Conservation (phyloP, 257 asterid genomes). For the Paraleonurus japonicus region DNA sequence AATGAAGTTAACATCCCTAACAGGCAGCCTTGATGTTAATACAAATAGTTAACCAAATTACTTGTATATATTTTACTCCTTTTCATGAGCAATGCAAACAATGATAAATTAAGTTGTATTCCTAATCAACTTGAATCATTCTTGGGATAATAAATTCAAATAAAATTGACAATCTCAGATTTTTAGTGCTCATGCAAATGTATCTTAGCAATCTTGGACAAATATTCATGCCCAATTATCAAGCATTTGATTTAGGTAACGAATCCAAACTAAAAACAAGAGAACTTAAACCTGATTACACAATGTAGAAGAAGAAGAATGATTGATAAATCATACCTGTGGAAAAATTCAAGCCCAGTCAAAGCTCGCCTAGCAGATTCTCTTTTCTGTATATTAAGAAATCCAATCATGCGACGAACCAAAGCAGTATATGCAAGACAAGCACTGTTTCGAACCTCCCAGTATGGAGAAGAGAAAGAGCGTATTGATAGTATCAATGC, state of each 20-base stretch:
- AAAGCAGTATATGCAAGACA: constrained; percentile 94
- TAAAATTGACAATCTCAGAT: constrained; percentile 1
- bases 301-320: neutral
- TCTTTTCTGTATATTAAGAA: constrained; percentile 88
- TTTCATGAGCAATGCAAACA: constrained; percentile 9
- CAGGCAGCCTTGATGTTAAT: neutral
- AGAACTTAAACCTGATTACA: neutral
- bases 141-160: constrained; percentile 14
- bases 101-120: neutral
- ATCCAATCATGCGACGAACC: constrained; percentile 96
- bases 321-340: constrained; percentile 50
- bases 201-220: neutral
- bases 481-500: constrained; percentile 73
- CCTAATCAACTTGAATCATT: neutral
- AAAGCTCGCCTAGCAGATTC: constrained; percentile 88
- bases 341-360: constrained; percentile 94
- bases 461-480: constrained; percentile 87
- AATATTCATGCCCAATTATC: constrained; percentile 2
- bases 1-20: constrained; percentile 13
- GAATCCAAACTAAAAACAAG: constrained; percentile 10
- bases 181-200: constrained; percentile 1
- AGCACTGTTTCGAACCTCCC: constrained; percentile 99
- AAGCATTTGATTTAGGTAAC: neutral
- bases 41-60: neutral
- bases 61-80: constrained; percentile 17